Evolutionary conservation across 371 early-diverging fungal genomes (phyloP).

Genomic region (Batrachochytrium dendrobatidis): DNA sequence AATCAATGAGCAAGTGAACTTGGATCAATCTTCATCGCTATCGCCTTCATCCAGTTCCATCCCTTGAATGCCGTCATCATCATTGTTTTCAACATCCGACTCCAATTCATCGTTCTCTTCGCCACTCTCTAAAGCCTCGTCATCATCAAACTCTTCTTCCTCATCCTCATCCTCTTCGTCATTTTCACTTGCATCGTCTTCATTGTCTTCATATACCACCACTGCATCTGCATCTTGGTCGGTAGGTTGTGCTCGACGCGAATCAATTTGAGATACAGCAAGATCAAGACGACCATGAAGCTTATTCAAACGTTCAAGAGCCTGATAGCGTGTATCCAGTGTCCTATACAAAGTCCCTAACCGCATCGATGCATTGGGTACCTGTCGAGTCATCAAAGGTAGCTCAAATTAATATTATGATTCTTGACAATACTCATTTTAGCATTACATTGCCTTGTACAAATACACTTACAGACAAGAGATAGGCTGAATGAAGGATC

Average conservation of each 20-base stretch:
- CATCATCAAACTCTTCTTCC: conserved; percentile 7
- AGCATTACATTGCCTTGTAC: background rate
- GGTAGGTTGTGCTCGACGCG: conserved; percentile 20
- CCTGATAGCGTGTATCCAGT: conserved; percentile 53
- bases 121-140: conserved; percentile 16
- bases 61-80: conserved; percentile 13
- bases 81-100: conserved; percentile 14
- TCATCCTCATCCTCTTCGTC: conserved; percentile 19
- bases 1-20: too few relatives aligned
- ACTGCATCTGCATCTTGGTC: conserved; percentile 14
- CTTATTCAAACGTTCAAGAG: conserved; percentile 55
- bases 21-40: conserved; percentile 5
- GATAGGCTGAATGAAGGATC: conserved; percentile 49
- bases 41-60: conserved; percentile 10
- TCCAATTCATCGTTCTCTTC: conserved; percentile 12
- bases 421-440: background rate
- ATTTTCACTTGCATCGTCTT: conserved; percentile 13
- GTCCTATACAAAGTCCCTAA: conserved; percentile 64
- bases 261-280: conserved; percentile 60
- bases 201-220: conserved; percentile 23
- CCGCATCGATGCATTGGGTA: conserved; percentile 55
- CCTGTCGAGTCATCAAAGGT: conserved; percentile 12
- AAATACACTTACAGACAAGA: conserved; percentile 20
- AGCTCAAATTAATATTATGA: background rate
- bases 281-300: conserved; percentile 73